Conservation (phyloP, 2,329 filamentous ascomycete genomes). For the Echinosphaeria canescens region DNA sequence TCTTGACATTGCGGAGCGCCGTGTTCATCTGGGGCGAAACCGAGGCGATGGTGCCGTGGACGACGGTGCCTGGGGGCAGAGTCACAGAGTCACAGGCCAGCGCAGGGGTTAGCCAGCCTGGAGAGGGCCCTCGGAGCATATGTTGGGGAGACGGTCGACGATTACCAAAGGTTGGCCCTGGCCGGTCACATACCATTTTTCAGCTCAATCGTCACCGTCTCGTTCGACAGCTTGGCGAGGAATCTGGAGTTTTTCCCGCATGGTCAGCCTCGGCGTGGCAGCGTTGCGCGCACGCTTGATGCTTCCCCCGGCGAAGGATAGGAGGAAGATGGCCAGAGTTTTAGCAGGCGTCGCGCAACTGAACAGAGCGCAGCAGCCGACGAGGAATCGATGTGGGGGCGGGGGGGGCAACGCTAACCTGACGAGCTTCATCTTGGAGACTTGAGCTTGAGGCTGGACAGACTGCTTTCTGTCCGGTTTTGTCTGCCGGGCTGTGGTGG, state of each 20-base stretch:
- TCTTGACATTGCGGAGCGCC: conserved; percentile 84
- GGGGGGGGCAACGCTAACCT: conserved; percentile 37
- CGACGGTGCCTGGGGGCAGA: conserved; percentile 45
- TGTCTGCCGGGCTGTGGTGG: no score
- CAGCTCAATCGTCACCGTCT: conserved; percentile 94
- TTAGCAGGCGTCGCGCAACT: no score
- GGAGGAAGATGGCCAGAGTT: no score
- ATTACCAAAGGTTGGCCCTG: no score
- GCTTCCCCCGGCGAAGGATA: conserved; percentile 7
- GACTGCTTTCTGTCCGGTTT: no score
- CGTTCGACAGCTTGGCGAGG: conserved; percentile 97
- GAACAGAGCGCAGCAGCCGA: conserved; percentile 24
- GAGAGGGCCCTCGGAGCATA: not conserved
- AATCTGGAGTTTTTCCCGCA: conserved; percentile 49
- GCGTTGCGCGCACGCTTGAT: not conserved
- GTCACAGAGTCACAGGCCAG: not conserved
- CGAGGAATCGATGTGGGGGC: conserved; percentile 3
- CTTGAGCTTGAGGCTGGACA: conserved; percentile 2
- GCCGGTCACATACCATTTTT: conserved; percentile 78
- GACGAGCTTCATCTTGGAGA: conserved; percentile 78
- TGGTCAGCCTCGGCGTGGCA: conserved; percentile 10
- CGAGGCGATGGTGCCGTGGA: conserved; percentile 91
- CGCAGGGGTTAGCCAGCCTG: not conserved
- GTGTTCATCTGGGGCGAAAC: conserved; percentile 99
- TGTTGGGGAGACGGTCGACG: not conserved